Base-by-base conservation (phyloP, 257 asterid species). In the Solanum tarijense region DNA sequence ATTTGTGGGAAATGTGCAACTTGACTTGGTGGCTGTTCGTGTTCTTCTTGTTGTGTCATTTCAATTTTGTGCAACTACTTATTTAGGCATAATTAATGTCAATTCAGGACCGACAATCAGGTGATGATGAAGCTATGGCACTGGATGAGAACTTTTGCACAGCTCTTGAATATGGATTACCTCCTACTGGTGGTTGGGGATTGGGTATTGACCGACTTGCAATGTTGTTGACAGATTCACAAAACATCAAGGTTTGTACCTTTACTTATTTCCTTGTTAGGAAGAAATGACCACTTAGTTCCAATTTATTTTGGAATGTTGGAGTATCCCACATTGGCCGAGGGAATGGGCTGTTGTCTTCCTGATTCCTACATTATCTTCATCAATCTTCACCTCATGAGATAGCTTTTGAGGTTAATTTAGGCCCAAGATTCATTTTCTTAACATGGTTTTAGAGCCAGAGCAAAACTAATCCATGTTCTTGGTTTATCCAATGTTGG, bases 131-230 rank as follows among this genome's bases (percentile, higher is more conserved):
- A 92, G 99, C 99, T 29, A 96, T 96, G 99, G 98, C 96, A 48
- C 89, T 94, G 89, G 99, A 95, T 83, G 99, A 96, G 90, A 91
- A 95, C 9, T 96, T 96, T 81, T 94, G 97, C 85, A 93, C 95
- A 1, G 96, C 98, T 83, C 99, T 96, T 88, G 99, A 96, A 89
- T 96, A 95, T 88, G 99, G 98, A 55, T 90, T 96, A 72, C 98
- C 98, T 87, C 99, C 99, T 34, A 95, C 99, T 83, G 98, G 96
- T 87, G 98, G 99, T 12, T 96, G 99, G 99, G 99, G 99, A 78
- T 81, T 96, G 89, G 99, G 99, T 35, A 94, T 96, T 86, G 99
- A 95, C 89, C 94, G 98, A n/a, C 83, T 96, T 12, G 85, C 98
- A 2, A 96, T 96, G 99, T 75, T 95, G 90, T 89, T 96, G 91